A percentile compares a stretch with the other conserved stretches of the same genome.
These are phyloP conservation scores for Calamus simplicifolius DNA, from an alignment of 176 grass and related monocot genomes.

Conservation along the genomic window DNA sequence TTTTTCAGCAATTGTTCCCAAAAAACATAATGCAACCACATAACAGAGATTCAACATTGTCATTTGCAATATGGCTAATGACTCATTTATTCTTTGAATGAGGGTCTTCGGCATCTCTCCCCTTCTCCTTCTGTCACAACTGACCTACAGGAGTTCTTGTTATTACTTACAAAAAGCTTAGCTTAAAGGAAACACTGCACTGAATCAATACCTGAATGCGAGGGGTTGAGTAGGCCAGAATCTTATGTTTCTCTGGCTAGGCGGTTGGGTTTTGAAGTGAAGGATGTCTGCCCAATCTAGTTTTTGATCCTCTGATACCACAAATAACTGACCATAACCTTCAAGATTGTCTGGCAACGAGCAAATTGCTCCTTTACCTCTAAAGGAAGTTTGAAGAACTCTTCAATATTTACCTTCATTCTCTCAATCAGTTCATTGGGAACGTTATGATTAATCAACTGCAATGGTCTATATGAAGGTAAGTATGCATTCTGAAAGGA, in stretches of 20 bases:
- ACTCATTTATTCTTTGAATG: too few relatives aligned
- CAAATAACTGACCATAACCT: conserved; percentile 35
- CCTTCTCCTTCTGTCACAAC: too few relatives aligned
- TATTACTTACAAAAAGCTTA: too few relatives aligned
- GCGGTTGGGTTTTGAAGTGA: conserved; percentile 19
- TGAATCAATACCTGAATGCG: conserved; percentile 16
- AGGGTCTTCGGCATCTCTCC: too few relatives aligned
- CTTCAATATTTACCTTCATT: conserved; percentile 9
- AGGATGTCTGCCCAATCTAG: conserved; percentile 38
- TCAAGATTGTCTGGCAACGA: conserved; percentile 16
- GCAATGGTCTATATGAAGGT: background rate
- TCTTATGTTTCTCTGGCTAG: background rate
- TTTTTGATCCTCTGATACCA: conserved; percentile 30
- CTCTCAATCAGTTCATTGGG: conserved; percentile 13
- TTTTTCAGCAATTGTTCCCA: too few relatives aligned
- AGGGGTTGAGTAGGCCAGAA: conserved; percentile 21
- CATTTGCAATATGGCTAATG: too few relatives aligned
- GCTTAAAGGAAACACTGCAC: too few relatives aligned
- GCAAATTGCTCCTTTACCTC: conserved; percentile 20
- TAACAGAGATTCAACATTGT: too few relatives aligned
- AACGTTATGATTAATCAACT: conserved; percentile 30
- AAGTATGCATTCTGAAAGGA: too few relatives aligned
- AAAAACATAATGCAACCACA: too few relatives aligned
- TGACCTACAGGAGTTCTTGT: too few relatives aligned
- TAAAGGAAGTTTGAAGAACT: conserved; percentile 30